phyloP scores from a whole-genome alignment of 768 basidiomycete species.

The Pleurotus cornucopiae region DNA sequence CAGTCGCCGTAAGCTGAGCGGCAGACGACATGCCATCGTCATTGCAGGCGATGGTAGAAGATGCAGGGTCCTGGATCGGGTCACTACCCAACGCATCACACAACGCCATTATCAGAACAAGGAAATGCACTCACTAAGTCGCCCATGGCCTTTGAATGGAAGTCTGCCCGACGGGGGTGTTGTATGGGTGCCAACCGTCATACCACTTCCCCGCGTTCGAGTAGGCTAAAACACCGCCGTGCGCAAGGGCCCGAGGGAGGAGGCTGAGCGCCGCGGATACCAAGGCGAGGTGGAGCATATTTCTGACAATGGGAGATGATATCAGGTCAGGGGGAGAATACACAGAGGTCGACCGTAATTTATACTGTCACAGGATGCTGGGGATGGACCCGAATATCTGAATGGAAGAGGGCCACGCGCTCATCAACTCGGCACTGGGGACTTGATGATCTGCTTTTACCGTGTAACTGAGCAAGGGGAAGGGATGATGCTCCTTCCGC shows the following conservation, averaged over 20 bases:
- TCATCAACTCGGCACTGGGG: not conserved
- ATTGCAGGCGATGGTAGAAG: conserved; percentile 39
- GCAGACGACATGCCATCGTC: conserved; percentile 38
- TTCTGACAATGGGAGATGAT: not conserved
- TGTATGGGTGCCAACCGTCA: conserved; percentile 39
- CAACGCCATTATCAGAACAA: not conserved
- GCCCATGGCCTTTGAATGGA: conserved; percentile 40
- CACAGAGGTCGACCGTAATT: not conserved
- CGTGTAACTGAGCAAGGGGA: not conserved
- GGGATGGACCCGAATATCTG: not conserved
- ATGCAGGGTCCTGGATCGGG: conserved; percentile 34
- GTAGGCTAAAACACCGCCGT: conserved; percentile 43
- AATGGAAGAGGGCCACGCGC: not conserved
- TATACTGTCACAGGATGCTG: not conserved
- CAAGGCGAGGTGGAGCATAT: conserved; percentile 22
- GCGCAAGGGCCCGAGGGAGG: conserved; percentile 28
- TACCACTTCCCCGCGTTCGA: conserved; percentile 33
- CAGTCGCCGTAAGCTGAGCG: conserved; percentile 36
- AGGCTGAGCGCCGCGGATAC: conserved; percentile 26
- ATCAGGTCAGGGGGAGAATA: not conserved
- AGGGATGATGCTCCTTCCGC: not conserved
- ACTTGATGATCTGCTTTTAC: not conserved
- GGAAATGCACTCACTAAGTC: conserved; percentile 28
- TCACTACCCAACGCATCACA: conserved; percentile 22
- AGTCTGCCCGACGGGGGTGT: conserved; percentile 36